phyloP scores from a whole-genome alignment of 139 green algal species.

The Mesostigma viride region DNA sequence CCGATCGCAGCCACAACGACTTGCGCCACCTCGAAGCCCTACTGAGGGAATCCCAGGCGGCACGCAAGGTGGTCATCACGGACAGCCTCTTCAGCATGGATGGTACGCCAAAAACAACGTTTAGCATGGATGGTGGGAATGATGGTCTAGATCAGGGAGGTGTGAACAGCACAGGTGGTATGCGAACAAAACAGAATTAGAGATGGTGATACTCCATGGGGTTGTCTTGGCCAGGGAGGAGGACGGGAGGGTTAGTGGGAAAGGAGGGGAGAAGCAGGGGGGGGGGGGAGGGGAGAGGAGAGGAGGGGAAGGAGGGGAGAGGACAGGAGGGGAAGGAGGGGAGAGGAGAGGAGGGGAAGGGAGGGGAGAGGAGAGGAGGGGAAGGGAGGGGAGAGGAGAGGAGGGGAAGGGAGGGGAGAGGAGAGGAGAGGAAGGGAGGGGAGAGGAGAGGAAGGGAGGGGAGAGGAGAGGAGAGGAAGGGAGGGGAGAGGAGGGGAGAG shows the following conservation, averaged over 20 bases:
- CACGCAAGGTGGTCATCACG: conserved; percentile 63
- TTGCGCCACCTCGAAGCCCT: conserved; percentile 62
- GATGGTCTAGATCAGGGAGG: no score
- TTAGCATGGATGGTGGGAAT: no score
- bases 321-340: neutral
- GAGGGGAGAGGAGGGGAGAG: no score
- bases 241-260: no score
- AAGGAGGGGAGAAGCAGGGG: no score
- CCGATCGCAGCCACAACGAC: conserved; percentile 78
- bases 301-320: neutral
- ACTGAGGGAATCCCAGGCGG: conserved; percentile 7
- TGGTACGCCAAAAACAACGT: conserved; percentile 67
- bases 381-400: neutral
- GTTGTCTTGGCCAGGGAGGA: no score
- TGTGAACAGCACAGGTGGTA: no score
- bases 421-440: no score
- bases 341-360: neutral
- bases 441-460: no score
- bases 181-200: no score
- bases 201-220: no score
- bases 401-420: neutral
- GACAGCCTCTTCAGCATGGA: conserved; percentile 94
- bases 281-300: neutral
- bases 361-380: neutral
- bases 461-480: no score